A percentile compares a stretch with the other conserved stretches of the same genome.
Evolutionary conservation across 2,329 filamentous ascomycete species (phyloP).

Genomic region (Ascosphaera aggregata): DNA sequence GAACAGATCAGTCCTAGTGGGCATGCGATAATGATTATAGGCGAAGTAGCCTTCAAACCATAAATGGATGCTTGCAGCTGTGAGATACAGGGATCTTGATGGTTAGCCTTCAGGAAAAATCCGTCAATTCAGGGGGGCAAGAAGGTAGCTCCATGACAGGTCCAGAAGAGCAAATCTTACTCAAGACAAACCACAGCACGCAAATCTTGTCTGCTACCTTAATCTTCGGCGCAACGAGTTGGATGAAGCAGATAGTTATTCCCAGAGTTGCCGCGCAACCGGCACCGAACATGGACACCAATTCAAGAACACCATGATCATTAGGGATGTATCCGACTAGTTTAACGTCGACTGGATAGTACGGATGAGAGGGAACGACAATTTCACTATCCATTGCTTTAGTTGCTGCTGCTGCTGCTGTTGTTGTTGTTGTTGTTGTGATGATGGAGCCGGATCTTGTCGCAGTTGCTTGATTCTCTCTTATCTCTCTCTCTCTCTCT

Average conservation of each 20-base stretch:
- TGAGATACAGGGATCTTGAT: too few species aligned
- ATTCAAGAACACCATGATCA: slow-evolving; percentile 31
- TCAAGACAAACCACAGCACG: slow-evolving; percentile 55
- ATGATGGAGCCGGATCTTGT: too few species aligned
- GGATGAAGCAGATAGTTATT: slow-evolving; percentile 30
- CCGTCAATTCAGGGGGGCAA: not conserved
- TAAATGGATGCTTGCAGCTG: slow-evolving; percentile 37
- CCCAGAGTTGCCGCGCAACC: slow-evolving; percentile 34
- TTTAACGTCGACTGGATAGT: slow-evolving; percentile 41
- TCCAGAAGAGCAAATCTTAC: slow-evolving; percentile 27
- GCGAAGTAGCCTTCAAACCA: slow-evolving; percentile 78
- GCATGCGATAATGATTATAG: slow-evolving; percentile 40
- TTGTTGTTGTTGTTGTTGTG: too few species aligned
- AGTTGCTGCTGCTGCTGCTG: too few species aligned
- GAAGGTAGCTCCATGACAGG: slow-evolving; percentile 9
- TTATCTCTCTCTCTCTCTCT: too few species aligned
- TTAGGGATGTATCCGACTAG: slow-evolving; percentile 45
- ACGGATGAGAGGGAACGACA: slow-evolving; percentile 31
- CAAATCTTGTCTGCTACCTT: slow-evolving; percentile 30
- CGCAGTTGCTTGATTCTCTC: too few species aligned
- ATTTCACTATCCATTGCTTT: slow-evolving; percentile 4
- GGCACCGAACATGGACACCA: slow-evolving; percentile 36
- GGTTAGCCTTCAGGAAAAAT: not conserved
- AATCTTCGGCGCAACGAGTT: slow-evolving; percentile 29
- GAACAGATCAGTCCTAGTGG: slow-evolving; percentile 45